Evolutionary conservation across 2,329 filamentous ascomycete genomes (phyloP), one percentile per base, ranked within the genome.

Genomic region (Chaetomium sp.): DNA sequence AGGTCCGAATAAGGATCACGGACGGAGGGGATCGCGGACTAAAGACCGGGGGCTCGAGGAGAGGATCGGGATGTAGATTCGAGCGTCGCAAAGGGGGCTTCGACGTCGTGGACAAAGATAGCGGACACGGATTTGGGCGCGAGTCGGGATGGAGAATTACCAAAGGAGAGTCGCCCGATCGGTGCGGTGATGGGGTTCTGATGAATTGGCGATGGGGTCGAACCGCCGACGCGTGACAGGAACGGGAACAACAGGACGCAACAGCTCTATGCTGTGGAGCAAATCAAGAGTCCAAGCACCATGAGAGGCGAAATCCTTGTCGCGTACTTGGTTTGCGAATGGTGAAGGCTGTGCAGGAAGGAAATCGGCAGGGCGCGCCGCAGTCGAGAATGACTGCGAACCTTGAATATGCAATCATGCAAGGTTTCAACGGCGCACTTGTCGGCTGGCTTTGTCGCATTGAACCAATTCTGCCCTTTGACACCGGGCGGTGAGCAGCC

Each of bases 381-480:
- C 29, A 47, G 47, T 31, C 45, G n/a, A 50, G 27, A 60, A 42
- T 60, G 57, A 27, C 38, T 27, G 58, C 57, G n/a, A 57, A 25
- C 51, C 21, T n/a, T 31, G 35, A 16, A 29, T n/a, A 31, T 10
- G 54, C 16, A 35, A 50, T 59, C 47, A 23, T 19, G 31, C 35
- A 57, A 23, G 21, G 19, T 33, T 23, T 29, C 33, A 27, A 62
- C 35, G 35, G 63, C 63, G 63, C 56, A 54, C 19, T 38, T 10
- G 38, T 38, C 16, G 38, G 55, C 60, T 50, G 25, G 51, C 62
- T 62, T 63, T 63, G 67, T 70, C 64, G 67, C 51, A 66, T 66
- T 57, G 62, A 56, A 38, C n/a, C 60, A 64, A 69, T 70, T 69
- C 64, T 69, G 66, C 69, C 67, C 59, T 27, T 45, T 57, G 13